Percentiles rank a stretch among this genome's conserved stretches.
phyloP scores from a whole-genome alignment of 306 rosid species.

The Castanea crenata region DNA sequence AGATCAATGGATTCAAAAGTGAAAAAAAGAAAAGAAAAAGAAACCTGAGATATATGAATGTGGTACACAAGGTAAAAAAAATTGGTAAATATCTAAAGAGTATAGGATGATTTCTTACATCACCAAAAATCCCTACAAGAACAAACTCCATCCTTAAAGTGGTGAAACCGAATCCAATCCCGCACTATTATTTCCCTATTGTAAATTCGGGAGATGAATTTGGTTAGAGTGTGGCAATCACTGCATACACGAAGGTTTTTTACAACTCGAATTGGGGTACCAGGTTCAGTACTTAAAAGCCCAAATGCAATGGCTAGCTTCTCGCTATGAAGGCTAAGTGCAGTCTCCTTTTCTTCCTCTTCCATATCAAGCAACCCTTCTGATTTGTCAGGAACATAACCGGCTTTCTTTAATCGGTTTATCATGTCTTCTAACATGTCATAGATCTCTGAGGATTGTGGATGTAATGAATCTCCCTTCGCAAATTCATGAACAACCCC shows the following conservation, averaged over 20 bases:
- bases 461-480: constrained; percentile 22
- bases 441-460: background rate
- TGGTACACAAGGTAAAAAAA: background rate
- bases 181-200: too few relatives aligned
- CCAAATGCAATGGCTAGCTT: constrained; percentile 36
- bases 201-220: too few relatives aligned
- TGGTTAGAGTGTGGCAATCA: constrained; percentile 15
- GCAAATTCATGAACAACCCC: constrained; percentile 24
- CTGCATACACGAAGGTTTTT: constrained; percentile 27
- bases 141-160: too few relatives aligned
- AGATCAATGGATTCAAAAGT: background rate
- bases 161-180: too few relatives aligned
- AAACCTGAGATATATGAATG: background rate
- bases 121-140: too few relatives aligned
- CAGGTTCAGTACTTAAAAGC: constrained; percentile 23
- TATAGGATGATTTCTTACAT: constrained; percentile 17
- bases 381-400: constrained; percentile 22
- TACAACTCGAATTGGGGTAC: constrained; percentile 24
- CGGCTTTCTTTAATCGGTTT: constrained; percentile 16
- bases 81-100: constrained; percentile 17
- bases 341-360: constrained; percentile 36
- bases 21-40: background rate
- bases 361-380: constrained; percentile 23
- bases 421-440: constrained; percentile 27
- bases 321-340: constrained; percentile 28